Percentiles rank a stretch among this genome's conserved stretches.
Conservation (phyloP, 1,284 basidiomycete species). For the Sporisorium scitamineum region DNA sequence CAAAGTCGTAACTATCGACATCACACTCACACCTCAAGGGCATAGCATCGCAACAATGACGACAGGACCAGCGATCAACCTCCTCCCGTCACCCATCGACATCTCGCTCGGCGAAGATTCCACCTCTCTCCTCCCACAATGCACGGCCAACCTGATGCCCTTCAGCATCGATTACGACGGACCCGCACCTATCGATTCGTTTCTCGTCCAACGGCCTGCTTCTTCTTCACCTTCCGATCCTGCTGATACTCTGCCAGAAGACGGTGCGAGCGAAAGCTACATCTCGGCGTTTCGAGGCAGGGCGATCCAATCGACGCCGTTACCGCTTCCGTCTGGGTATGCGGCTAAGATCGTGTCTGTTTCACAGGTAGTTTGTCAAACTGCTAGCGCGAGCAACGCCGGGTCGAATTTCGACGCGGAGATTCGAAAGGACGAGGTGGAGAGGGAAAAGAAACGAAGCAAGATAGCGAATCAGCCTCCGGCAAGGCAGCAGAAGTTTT, state of each 20-base stretch:
- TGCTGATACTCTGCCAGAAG: too few relatives aligned
- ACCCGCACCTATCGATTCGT: slow-evolving; percentile 45
- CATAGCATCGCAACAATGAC: slow-evolving; percentile 5
- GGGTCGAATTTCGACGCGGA: not conserved
- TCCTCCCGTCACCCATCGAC: slow-evolving; percentile 34
- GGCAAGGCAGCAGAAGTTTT: slow-evolving; percentile 40
- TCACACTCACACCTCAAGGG: not conserved
- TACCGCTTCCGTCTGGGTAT: slow-evolving; percentile 33
- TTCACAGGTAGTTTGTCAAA: slow-evolving; percentile 10
- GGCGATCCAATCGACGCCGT: slow-evolving; percentile 38
- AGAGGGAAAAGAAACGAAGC: slow-evolving; percentile 18
- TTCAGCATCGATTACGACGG: slow-evolving; percentile 54
- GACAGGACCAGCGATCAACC: not conserved
- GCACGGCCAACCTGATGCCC: slow-evolving; percentile 54
- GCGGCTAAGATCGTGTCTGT: slow-evolving; percentile 28
- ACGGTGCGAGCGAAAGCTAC: slow-evolving; percentile 8
- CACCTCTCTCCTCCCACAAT: slow-evolving; percentile 8
- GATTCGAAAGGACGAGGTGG: not conserved
- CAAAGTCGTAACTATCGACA: not conserved
- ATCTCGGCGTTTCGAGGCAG: slow-evolving; percentile 44
- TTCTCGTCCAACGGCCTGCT: slow-evolving; percentile 35
- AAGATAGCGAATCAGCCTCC: slow-evolving; percentile 16
- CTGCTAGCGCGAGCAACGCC: not conserved
- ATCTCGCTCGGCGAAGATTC: not conserved
- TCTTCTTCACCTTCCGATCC: not conserved